Evolutionary conservation across 2,329 filamentous ascomycete genomes (phyloP), one percentile per base, ranked within the genome.

Genomic region (Aspergillus vadensis): DNA sequence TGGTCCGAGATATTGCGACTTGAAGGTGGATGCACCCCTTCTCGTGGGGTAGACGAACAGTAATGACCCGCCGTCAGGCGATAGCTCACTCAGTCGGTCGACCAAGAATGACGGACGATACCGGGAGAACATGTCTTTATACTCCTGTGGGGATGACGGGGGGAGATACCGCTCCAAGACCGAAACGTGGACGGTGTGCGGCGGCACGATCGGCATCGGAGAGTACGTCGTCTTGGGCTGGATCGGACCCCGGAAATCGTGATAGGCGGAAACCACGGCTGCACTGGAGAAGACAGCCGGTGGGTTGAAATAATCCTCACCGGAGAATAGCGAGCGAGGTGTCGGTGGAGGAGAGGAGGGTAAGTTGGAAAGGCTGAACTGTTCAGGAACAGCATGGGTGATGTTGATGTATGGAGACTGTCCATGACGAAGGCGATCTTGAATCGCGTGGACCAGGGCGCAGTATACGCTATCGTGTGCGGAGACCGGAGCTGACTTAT

Each of bases 141-240:
- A 86, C 68, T 89, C 86, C 65, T 84, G 80, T 0, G 76, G 69
- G 21, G 82, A 86, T 0, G 85, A 81, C 2, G 86, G 86, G 17
- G 86, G 86, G n/a, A 89, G 85, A 70, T 87, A 88, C 39, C 86
- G 83, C 73, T 89, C 86, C 4, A 88, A 79, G 12, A 88, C 79
- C 2, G 85, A 84, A 43, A 88, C 76, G 57, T 88, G 81, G 62
- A 88, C 84, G 53, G 82, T 85, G 17, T 80, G 81, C 0, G 86
- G 86, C 5, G 85, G 83, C 1, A 87, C 86, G 47, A 87, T 81
- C 2, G 85, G 85, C 58, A 81, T 77, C 10, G 85, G 85, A 12
- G 81, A 82, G 47, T 82, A 79, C n/a, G 74, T 64, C 43, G 71
- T 56, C n/a, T 71, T 70, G 14, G 67, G 62, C 55, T 71, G 71